Evolutionary conservation across 2,329 filamentous ascomycete genomes (phyloP).

Genomic region (Bipolaris sorokiniana): DNA sequence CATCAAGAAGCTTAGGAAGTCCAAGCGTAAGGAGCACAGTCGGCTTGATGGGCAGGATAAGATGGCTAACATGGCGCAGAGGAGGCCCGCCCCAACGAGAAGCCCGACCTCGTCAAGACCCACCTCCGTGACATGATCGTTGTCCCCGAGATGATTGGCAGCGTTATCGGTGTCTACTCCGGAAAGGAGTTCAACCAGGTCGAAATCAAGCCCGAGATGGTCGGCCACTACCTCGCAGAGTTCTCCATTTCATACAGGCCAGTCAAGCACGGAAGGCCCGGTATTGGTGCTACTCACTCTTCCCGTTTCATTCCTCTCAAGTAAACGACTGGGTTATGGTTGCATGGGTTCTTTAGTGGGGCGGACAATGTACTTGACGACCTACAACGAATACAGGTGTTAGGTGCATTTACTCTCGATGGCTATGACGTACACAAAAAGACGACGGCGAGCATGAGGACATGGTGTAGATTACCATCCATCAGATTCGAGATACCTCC

Average conservation of each 20-base stretch:
- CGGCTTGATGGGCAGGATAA: background rate
- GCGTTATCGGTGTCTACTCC: slow-evolving; percentile 98
- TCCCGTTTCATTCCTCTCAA: slow-evolving; percentile 99
- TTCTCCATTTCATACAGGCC: slow-evolving; percentile 99
- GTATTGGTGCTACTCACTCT: slow-evolving; percentile 99
- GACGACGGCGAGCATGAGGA: slow-evolving; percentile 38
- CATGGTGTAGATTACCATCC: slow-evolving; percentile 40
- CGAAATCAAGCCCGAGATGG: slow-evolving; percentile 99
- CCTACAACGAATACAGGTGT: slow-evolving; percentile 49
- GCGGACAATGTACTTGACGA: slow-evolving; percentile 50
- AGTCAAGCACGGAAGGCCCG: slow-evolving; percentile 99
- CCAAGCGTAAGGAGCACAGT: slow-evolving; percentile 49
- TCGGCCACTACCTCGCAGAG: slow-evolving; percentile 98
- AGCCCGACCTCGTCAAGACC: slow-evolving; percentile 99
- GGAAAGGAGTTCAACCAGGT: slow-evolving; percentile 99
- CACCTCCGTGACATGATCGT: slow-evolving; percentile 99
- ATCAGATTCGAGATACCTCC: slow-evolving; percentile 43
- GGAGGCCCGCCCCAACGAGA: slow-evolving; percentile 81
- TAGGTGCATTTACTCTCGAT: slow-evolving; percentile 47
- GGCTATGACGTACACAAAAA: slow-evolving; percentile 43
- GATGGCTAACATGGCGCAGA: slow-evolving; percentile 16
- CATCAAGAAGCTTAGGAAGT: slow-evolving; percentile 99
- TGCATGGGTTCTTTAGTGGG: slow-evolving; percentile 50
- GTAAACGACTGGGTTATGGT: slow-evolving; percentile 63
- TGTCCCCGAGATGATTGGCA: slow-evolving; percentile 99